A percentile compares a stretch with the other conserved stretches of the same genome.
Evolutionary conservation across 2,329 filamentous ascomycete genomes (phyloP).

Genomic region (Escovopsis sp.): DNA sequence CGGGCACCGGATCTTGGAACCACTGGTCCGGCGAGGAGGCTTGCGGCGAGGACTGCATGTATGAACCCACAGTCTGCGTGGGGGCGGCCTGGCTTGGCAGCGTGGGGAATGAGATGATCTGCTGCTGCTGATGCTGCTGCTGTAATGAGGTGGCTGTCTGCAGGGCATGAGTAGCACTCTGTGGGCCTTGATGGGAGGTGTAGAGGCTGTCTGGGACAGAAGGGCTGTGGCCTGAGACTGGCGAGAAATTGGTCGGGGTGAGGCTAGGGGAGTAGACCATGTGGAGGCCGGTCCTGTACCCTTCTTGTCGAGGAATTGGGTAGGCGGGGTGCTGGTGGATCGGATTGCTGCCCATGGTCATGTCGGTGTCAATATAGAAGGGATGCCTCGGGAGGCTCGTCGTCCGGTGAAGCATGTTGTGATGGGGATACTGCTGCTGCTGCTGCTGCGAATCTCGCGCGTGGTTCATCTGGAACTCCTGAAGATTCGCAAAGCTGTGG

Average conservation of each 20-base stretch:
- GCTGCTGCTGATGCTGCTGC: conserved; percentile 15
- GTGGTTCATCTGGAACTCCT: conserved; percentile 28
- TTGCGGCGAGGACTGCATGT: conserved; percentile 24
- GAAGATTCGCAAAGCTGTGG: conserved; percentile 30
- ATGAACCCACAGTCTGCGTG: conserved; percentile 16
- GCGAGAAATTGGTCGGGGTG: conserved; percentile 39
- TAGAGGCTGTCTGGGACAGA: conserved; percentile 41
- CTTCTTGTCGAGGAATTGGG: conserved; percentile 35
- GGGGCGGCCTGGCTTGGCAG: conserved; percentile 21
- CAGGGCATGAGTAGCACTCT: conserved; percentile 32
- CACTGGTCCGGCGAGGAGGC: conserved; percentile 31
- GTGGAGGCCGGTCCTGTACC: conserved; percentile 31
- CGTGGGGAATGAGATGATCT: conserved; percentile 29
- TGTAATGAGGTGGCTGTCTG: conserved; percentile 34
- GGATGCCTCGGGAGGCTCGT: conserved; percentile 30
- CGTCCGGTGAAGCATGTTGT: conserved; percentile 33
- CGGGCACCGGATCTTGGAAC: conserved; percentile 43
- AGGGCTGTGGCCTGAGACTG: conserved; percentile 38
- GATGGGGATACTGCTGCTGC: conserved; percentile 13
- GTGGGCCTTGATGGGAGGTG: conserved; percentile 34
- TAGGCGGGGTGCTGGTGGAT: conserved; percentile 29
- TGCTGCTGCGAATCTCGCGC: conserved; percentile 21
- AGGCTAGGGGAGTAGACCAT: conserved; percentile 37
- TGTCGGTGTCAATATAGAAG: conserved; percentile 46
- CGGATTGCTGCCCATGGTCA: conserved; percentile 42